phyloP scores from a whole-genome alignment of 108 stramenopile species.

The Pseudonitzschia delicatissima region DNA sequence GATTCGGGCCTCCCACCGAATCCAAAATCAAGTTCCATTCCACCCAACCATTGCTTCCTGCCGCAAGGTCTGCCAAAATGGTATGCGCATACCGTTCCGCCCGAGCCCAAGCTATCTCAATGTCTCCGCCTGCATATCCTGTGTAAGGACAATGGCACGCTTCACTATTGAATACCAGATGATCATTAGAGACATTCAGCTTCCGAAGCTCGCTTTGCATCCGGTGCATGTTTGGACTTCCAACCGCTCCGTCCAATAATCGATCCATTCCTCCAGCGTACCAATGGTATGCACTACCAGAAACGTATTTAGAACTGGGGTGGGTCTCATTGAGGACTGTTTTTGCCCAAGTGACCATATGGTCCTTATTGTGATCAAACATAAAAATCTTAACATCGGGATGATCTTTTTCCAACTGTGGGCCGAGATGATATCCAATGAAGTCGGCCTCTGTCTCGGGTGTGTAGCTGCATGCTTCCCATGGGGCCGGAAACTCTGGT shows the following conservation, averaged over 20 bases:
- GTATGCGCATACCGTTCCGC: conserved; percentile 92
- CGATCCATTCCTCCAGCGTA: conserved; percentile 88
- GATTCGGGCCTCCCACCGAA: conserved; percentile 88
- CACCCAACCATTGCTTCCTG: conserved; percentile 87
- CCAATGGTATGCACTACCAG: conserved; percentile 95
- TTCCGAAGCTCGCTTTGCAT: conserved; percentile 42
- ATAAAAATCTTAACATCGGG: conserved; percentile 84
- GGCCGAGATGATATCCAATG: conserved; percentile 87
- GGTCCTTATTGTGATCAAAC: conserved; percentile 98
- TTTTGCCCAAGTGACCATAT: conserved; percentile 72
- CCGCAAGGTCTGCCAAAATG: conserved; percentile 88
- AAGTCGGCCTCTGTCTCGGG: conserved; percentile 70
- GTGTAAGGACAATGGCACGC: conserved; percentile 81
- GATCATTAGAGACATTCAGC: conserved; percentile 39
- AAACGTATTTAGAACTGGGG: conserved; percentile 66
- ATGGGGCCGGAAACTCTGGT: conserved; percentile 94
- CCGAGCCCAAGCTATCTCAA: conserved; percentile 70
- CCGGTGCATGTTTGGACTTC: conserved; percentile 77
- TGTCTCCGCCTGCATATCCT: conserved; percentile 80
- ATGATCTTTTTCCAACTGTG: conserved; percentile 64
- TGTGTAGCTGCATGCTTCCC: conserved; percentile 94
- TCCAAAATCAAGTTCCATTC: conserved; percentile 93
- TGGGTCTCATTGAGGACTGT: conserved; percentile 41
- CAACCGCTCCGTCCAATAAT: conserved; percentile 86
- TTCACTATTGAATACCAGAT: conserved; percentile 65